Conservation (phyloP, 1,139 yeast genomes). For the Scheffersomyces cryptocercus region DNA sequence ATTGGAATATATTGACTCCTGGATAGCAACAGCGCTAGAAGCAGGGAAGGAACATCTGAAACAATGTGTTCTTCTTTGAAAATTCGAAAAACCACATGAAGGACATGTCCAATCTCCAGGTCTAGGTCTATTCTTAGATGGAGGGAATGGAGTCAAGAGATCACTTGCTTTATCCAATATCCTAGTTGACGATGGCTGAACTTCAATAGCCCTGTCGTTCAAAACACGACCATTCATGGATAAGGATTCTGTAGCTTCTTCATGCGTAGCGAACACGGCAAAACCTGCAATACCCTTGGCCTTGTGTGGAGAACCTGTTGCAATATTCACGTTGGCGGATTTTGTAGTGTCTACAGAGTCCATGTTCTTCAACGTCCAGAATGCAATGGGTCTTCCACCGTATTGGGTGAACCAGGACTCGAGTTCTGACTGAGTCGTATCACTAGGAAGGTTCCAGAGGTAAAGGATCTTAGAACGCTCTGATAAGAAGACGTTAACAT, state of each 20-base stretch:
- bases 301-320: constrained; percentile 9
- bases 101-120: constrained; percentile 99
- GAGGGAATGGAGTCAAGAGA: constrained; percentile 80
- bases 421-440: constrained; percentile 86
- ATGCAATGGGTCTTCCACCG: constrained; percentile 84
- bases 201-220: constrained; percentile 75
- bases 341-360: constrained; percentile 34
- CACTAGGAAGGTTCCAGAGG: constrained; percentile 75
- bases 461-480: constrained; percentile 81
- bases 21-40: constrained; percentile 66
- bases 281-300: constrained; percentile 62
- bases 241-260: constrained; percentile 78
- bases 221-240: constrained; percentile 77
- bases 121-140: constrained; percentile 85
- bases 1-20: constrained; percentile 46
- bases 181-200: constrained; percentile 79
- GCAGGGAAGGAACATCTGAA: constrained; percentile 91
- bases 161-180: constrained; percentile 83
- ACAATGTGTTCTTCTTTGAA: constrained; percentile 93
- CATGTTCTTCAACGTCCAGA: constrained; percentile 77
- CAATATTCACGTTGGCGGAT: constrained; percentile 11
- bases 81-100: constrained; percentile 91
- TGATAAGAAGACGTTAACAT: constrained; percentile 62
- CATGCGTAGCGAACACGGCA: constrained; percentile 82
- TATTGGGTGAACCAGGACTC: constrained; percentile 90